A percentile compares a stretch with the other conserved stretches of the same genome.
Evolutionary conservation across 106 monocot species (phyloP).

Genomic region (Allium fistulosum): DNA sequence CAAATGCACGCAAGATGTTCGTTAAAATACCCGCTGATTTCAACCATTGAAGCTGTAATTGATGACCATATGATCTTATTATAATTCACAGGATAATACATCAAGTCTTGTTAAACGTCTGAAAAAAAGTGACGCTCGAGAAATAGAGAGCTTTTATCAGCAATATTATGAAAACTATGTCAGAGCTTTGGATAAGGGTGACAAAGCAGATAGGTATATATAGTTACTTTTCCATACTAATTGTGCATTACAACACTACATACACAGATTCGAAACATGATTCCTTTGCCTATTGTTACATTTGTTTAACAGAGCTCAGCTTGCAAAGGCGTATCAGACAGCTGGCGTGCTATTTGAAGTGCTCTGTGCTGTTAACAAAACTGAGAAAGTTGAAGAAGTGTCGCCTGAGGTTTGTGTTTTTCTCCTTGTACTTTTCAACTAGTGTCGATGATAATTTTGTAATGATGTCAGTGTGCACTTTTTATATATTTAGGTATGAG

Average conservation of each 20-base stretch:
- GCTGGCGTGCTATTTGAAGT: slow-evolving; percentile 98
- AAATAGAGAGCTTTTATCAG: slow-evolving; percentile 98
- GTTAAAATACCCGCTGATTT: neutral
- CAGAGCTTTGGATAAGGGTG: slow-evolving; percentile 83
- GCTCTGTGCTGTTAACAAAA: slow-evolving; percentile 93
- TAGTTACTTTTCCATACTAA: neutral
- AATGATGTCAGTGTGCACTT: neutral
- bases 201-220: slow-evolving; percentile 84
- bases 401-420: slow-evolving; percentile 73
- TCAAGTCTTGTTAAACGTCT: slow-evolving; percentile 79
- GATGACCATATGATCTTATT: neutral
- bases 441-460: neutral
- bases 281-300: too few species aligned
- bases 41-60: too few species aligned
- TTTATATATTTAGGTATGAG: neutral
- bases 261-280: too few species aligned
- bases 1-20: too few species aligned
- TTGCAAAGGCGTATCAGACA: slow-evolving; percentile 93
- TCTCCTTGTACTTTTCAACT: neutral
- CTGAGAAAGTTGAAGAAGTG: slow-evolving; percentile 95
- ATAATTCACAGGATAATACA: slow-evolving; percentile 61
- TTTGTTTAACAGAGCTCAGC: slow-evolving; percentile 62
- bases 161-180: slow-evolving; percentile 98
- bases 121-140: slow-evolving; percentile 95
- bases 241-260: too few species aligned